Evolutionary conservation across 2,329 filamentous ascomycete species (phyloP), one percentile per base, ranked within the genome.

Genomic region (Aspergillus proliferans): DNA sequence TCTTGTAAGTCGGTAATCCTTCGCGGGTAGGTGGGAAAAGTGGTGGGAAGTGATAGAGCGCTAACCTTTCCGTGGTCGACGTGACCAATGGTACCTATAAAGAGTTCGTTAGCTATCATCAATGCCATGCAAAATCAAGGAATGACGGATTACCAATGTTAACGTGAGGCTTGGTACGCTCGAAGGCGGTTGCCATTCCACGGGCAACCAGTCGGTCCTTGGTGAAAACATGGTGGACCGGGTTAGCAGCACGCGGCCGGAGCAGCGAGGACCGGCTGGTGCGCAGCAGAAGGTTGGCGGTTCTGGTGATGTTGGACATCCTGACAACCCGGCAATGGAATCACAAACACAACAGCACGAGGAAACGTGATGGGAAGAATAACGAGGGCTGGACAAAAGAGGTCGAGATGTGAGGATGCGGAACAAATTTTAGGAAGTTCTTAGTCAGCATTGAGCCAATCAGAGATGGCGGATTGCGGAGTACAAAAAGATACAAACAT

Each of bases 41-140:
- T 38, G n/a, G 34, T 19, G 38, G 18, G 36, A 44, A 52, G 50
- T 24, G 45, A 28, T 22, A 39, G 39, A 38, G 34, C 7, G 49
- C 68, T 58, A 76, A 95, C 91, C 87, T 98, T 98, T 79, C 92
- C 92, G 78, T 98, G 92, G 83, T 98, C 93, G 76, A 98, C 93
- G 80, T 98, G 93, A 64, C 93, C 93, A 76, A 98, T 98, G 63
- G 93, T 98, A 72, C 87, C 87, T 91, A 48, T 43, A 38, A 30
- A 14, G 21, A 49, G 33, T 46, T n/a, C 14, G 19, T 43, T 47
- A 47, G 52, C 24, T 14, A 14, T 6, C 41, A 41, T 10, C 12
- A 36, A 47, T 9, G 41, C 22, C 36, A 43, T 8, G 14, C 26
- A 26, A 45, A 18, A 34, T 10, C 33, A 19, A 19, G 5, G 42